Percentiles rank a stretch among this genome's conserved stretches.
phyloP scores from a whole-genome alignment of 2,329 filamentous ascomycete species.

The Hypoxylon sp. region DNA sequence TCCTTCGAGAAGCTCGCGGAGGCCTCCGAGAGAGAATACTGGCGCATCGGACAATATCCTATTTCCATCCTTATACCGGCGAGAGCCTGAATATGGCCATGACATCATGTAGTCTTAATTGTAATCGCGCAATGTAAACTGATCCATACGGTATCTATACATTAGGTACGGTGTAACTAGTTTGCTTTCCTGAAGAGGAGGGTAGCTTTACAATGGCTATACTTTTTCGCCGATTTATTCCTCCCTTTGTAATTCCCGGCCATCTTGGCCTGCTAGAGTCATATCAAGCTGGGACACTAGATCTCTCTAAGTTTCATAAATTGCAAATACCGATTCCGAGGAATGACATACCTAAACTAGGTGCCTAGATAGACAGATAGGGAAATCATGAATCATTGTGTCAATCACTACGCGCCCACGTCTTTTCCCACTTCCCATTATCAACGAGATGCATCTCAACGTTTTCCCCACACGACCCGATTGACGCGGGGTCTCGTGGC shows the following conservation, averaged over 20 bases:
- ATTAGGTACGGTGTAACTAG: conserved; percentile 7
- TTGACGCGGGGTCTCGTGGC: conserved; percentile 38
- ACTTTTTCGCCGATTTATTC: conserved; percentile 10
- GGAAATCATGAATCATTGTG: neutral
- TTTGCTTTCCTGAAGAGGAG: conserved; percentile 23
- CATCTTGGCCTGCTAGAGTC: conserved; percentile 1
- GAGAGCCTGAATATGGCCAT: conserved; percentile 5
- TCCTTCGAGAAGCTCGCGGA: conserved; percentile 18
- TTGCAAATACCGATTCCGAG: conserved; percentile 25
- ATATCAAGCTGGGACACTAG: conserved; percentile 4
- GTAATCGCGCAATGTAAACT: conserved; percentile 6
- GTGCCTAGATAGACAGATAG: neutral
- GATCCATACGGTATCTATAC: conserved; percentile 1
- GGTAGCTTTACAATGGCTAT: conserved; percentile 17
- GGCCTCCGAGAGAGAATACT: neutral
- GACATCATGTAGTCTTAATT: conserved; percentile 30
- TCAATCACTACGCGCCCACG: conserved; percentile 2
- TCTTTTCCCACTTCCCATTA: conserved; percentile 19
- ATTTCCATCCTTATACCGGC: conserved; percentile 9
- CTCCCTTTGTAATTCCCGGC: neutral
- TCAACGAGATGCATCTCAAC: conserved; percentile 25
- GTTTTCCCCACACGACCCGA: conserved; percentile 32
- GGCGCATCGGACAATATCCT: neutral
- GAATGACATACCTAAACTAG: conserved; percentile 13
- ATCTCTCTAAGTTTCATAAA: conserved; percentile 18